A percentile compares a stretch with the other conserved stretches of the same genome.
Evolutionary conservation across 306 rosid species (phyloP).

Genomic region (Pachyrhizus erosus): DNA sequence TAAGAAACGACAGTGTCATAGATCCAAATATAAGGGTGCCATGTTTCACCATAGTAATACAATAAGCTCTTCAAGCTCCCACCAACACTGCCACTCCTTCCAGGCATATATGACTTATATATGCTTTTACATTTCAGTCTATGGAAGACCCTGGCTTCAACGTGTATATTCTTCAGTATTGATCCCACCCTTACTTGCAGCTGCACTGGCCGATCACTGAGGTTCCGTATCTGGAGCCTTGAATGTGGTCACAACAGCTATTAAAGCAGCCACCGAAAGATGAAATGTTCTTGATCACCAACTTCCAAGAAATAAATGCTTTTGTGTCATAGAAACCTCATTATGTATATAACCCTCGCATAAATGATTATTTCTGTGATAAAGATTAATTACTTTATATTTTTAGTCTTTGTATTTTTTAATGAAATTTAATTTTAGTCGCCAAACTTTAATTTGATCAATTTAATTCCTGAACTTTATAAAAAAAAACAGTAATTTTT

Average conservation of each 20-base stretch:
- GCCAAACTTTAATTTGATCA: too few species aligned
- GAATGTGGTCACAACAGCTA: slow-evolving; percentile 67
- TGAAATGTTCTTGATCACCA: slow-evolving; percentile 34
- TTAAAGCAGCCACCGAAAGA: slow-evolving; percentile 23
- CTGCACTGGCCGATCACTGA: slow-evolving; percentile 77
- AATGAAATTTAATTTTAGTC: too few species aligned
- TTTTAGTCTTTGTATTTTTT: too few species aligned
- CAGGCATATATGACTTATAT: slow-evolving; percentile 79
- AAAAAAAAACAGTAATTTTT: too few species aligned
- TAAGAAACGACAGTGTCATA: neutral
- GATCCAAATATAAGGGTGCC: slow-evolving; percentile 71
- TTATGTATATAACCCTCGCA: neutral
- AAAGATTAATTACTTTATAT: neutral
- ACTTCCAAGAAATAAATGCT: slow-evolving; percentile 13
- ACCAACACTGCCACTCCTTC: slow-evolving; percentile 35
- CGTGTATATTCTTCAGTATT: slow-evolving; percentile 70
- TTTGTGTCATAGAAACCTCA: slow-evolving; percentile 25
- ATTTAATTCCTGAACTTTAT: too few species aligned
- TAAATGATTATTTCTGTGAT: neutral
- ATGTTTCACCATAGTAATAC: slow-evolving; percentile 75
- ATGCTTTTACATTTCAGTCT: slow-evolving; percentile 80
- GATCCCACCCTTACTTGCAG: slow-evolving; percentile 91
- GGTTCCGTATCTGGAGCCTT: slow-evolving; percentile 76
- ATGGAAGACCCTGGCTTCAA: slow-evolving; percentile 84
- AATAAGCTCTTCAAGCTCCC: slow-evolving; percentile 71